Percentiles rank a stretch among this genome's conserved stretches.
These are phyloP conservation scores for Artemisia annua DNA, from an alignment of 129 eudicot genomes.

Conservation along the genomic window DNA sequence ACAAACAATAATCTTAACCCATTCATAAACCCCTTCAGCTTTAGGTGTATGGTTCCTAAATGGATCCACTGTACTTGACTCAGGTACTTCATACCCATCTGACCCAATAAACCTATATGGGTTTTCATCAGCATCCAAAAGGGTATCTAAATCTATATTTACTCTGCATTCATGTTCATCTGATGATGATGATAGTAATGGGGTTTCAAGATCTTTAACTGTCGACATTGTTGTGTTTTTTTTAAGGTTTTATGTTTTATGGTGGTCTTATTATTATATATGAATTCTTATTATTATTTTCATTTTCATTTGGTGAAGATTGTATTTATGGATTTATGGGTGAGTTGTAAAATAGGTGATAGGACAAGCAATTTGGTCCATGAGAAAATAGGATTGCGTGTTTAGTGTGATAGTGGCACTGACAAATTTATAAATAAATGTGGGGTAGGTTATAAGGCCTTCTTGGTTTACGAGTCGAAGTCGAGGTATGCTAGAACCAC, in stretches of 20 bases:
- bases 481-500: no score
- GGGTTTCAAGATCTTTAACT: conserved; percentile 44
- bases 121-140: conserved; percentile 32
- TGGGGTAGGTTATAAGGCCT: no score
- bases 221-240: conserved; percentile 33
- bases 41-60: conserved; percentile 66
- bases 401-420: conserved; percentile 7
- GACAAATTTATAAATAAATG: neutral
- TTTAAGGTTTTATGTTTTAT: conserved; percentile 5
- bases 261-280: no score
- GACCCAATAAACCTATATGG: conserved; percentile 76
- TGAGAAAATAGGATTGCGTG: conserved; percentile 19
- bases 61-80: conserved; percentile 70
- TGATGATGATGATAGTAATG: conserved; percentile 20
- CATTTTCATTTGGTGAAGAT: neutral
- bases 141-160: conserved; percentile 29
- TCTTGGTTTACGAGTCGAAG: no score
- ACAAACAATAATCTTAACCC: conserved; percentile 63
- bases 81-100: conserved; percentile 49
- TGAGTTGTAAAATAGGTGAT: conserved; percentile 23
- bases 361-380: conserved; percentile 28
- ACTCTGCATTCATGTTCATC: conserved; percentile 11
- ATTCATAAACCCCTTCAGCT: conserved; percentile 83
- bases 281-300: no score
- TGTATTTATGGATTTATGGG: neutral